A percentile compares a stretch with the other conserved stretches of the same genome.
Conservation (phyloP, 2,329 filamentous ascomycete species). For the Zarea fungicola region DNA sequence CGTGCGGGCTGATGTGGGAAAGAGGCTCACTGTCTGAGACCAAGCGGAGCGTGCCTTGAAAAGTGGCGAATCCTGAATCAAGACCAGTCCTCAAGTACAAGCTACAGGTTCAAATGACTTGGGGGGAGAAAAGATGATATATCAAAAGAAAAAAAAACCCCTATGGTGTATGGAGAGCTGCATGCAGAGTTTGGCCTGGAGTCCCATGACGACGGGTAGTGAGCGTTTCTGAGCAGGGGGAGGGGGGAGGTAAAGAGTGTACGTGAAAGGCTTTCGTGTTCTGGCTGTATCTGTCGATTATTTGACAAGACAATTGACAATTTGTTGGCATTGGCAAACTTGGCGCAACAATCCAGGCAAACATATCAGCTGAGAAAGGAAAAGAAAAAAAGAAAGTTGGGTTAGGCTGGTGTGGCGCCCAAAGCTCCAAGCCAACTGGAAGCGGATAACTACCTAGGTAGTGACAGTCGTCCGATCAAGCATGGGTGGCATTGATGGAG, state of each 20-base stretch:
- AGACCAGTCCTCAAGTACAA: not conserved
- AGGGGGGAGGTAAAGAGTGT: not conserved
- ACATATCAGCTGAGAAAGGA: too few species aligned
- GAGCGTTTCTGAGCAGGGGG: not conserved
- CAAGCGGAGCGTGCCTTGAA: not conserved
- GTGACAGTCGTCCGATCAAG: constrained; percentile 3
- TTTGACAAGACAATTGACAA: not conserved
- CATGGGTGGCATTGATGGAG: not conserved
- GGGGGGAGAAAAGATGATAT: not conserved
- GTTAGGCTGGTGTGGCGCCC: not conserved
- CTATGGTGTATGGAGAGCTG: not conserved
- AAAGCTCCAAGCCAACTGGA: not conserved
- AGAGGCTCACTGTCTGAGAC: constrained; percentile 4
- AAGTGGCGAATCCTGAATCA: not conserved
- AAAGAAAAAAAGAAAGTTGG: not conserved
- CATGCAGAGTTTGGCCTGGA: not conserved
- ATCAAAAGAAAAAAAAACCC: constrained; percentile 10
- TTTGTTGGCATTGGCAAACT: not conserved
- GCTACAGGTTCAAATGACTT: not conserved
- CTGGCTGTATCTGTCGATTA: too few species aligned
- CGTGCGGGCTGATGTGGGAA: not conserved
- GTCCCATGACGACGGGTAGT: not conserved
- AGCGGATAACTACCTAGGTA: not conserved
- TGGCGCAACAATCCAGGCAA: too few species aligned
- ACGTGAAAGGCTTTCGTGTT: not conserved